A percentile compares a stretch with the other conserved stretches of the same genome.
These are phyloP conservation scores for Saturnispora dispora DNA, from an alignment of 805 yeast genomes.

Conservation along the genomic window DNA sequence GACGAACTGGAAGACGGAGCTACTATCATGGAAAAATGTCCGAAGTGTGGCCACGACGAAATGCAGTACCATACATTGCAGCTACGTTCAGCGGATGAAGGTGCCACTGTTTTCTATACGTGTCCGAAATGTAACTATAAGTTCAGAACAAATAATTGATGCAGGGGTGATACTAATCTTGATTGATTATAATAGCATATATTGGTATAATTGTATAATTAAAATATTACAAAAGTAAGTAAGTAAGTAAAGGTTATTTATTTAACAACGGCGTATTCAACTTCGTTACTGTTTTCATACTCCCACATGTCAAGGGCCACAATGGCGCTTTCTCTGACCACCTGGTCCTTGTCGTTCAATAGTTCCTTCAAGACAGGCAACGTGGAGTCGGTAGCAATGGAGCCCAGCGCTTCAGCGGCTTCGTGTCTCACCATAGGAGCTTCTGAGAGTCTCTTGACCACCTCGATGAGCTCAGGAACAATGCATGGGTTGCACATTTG, in stretches of 20 bases:
- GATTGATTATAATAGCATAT: background rate
- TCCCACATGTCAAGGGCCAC: constrained; percentile 98
- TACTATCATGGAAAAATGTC: constrained; percentile 93
- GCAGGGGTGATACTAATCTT: too few relatives aligned
- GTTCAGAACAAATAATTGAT: constrained; percentile 83
- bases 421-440: constrained; percentile 99
- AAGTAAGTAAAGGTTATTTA: background rate
- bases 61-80: constrained; percentile 97
- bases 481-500: constrained; percentile 91
- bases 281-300: constrained; percentile 75
- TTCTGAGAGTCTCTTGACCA: constrained; percentile 65
- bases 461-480: constrained; percentile 78
- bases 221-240: background rate
- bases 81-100: constrained; percentile 97
- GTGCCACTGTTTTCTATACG: constrained; percentile 97
- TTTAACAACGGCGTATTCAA: constrained; percentile 54
- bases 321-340: constrained; percentile 92
- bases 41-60: constrained; percentile 96
- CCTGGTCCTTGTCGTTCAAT: constrained; percentile 73
- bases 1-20: constrained; percentile 92
- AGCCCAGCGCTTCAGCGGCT: constrained; percentile 97
- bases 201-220: background rate
- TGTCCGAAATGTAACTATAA: constrained; percentile 90
- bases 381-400: constrained; percentile 93
- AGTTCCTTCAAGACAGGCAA: constrained; percentile 77